A percentile compares a stretch with the other conserved stretches of the same genome.
These are phyloP conservation scores for Tuber melanosporum DNA, from an alignment of 495 filamentous ascomycete genomes.

Conservation along the genomic window DNA sequence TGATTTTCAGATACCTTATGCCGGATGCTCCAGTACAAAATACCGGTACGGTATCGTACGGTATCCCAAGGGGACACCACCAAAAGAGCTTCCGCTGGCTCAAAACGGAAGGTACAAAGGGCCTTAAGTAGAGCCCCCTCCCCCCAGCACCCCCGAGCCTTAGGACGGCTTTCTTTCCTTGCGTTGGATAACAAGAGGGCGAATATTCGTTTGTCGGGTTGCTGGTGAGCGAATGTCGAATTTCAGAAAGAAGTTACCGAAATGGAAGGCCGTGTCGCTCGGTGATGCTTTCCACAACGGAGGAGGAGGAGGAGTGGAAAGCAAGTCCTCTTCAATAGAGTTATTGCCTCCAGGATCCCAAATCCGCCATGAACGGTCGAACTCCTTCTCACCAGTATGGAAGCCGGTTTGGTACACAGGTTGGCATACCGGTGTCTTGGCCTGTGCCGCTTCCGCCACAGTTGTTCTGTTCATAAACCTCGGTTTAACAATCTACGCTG, in stretches of 20 bases:
- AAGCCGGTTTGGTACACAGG: not conserved
- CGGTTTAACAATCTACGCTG: not conserved
- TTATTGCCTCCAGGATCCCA: not conserved
- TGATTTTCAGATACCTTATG: too few species aligned
- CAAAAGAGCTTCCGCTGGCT: not conserved
- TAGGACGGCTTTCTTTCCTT: not conserved
- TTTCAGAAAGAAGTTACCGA: not conserved
- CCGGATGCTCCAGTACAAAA: too few species aligned
- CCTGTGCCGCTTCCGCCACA: not conserved
- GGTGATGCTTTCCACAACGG: not conserved
- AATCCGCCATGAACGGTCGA: not conserved
- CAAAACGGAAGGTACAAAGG: not conserved
- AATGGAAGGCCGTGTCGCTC: not conserved
- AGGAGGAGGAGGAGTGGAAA: not conserved
- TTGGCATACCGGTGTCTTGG: not conserved
- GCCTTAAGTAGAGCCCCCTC: not conserved
- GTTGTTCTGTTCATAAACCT: not conserved
- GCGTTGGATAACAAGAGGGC: not conserved
- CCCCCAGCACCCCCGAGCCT: not conserved
- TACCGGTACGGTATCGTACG: too few species aligned
- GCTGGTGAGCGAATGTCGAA: not conserved
- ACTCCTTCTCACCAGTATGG: not conserved
- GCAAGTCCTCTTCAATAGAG: not conserved
- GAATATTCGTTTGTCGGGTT: not conserved
- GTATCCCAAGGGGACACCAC: not conserved